Conservation (phyloP, 1,139 yeast genomes). For the Pichia sp. region DNA sequence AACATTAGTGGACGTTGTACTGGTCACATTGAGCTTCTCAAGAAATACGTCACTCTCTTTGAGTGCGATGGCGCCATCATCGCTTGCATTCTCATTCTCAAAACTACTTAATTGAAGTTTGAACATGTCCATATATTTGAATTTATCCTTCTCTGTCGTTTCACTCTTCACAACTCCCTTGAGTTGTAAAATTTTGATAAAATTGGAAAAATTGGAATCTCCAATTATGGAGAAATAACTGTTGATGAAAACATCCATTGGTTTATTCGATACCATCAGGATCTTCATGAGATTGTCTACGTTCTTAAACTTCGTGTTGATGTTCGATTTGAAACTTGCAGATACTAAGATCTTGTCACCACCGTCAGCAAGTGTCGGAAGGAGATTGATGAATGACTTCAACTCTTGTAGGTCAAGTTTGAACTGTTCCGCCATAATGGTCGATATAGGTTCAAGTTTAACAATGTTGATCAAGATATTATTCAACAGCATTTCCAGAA, state of each 20-base stretch:
- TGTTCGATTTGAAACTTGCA: constrained; percentile 40
- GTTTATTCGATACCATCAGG: constrained; percentile 54
- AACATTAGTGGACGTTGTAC: constrained; percentile 3
- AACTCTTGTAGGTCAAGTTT: constrained; percentile 62
- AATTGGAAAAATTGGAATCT: constrained; percentile 57
- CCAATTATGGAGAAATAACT: constrained; percentile 63
- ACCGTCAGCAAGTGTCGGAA: constrained; percentile 39
- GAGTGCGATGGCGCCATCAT: constrained; percentile 12
- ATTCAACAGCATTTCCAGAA: constrained; percentile 56
- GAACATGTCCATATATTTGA: constrained; percentile 54
- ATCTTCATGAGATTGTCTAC: constrained; percentile 63
- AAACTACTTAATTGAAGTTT: constrained; percentile 49
- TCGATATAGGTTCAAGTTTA: constrained; percentile 57
- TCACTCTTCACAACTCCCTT: constrained; percentile 42
- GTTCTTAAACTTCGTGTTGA: constrained; percentile 41
- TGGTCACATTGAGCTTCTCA: constrained; percentile 17
- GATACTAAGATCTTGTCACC: constrained; percentile 25
- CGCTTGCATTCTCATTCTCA: constrained; percentile 29
- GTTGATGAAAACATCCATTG: constrained; percentile 59
- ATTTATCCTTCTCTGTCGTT: constrained; percentile 30
- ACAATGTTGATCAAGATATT: constrained; percentile 55
- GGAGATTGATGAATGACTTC: constrained; percentile 44
- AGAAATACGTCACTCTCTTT: constrained; percentile 23
- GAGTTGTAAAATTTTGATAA: constrained; percentile 54
- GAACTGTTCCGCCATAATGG: constrained; percentile 74